Evolutionary conservation across 192 early-diverging fungal species (phyloP), one percentile per base, ranked within the genome.

Genomic region (Diversispora eburnea): DNA sequence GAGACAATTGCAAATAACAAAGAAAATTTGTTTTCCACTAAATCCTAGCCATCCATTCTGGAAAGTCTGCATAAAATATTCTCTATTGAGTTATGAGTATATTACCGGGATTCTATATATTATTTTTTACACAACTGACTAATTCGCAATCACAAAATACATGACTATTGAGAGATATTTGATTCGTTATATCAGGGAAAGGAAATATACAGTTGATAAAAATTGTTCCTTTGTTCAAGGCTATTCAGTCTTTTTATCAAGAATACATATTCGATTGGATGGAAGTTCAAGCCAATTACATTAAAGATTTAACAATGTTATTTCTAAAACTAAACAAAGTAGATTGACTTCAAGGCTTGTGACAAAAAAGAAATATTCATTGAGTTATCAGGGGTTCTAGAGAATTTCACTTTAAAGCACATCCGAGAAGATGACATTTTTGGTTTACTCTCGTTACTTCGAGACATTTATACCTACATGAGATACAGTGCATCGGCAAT

Each of bases 191-290:
- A 72, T 72, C 33, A 20, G 58, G 4, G 56, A 72, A 25, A 59
- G 70, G 13, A 72, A 72, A 20, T 72, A 72, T 33, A 72, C 20
- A 6, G 56, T 72, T 15, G 58, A 72, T 5, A 60, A 19, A 19
- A 51, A 72, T 72, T 15, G 70, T 25, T 13, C 58, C 70, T 61
- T 15, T 72, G 25, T 72, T 72, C n/a, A 72, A 72, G 70, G 70
- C 70, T 7, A 72, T 72, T 39, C n/a, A 72, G 33, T 72, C 70
- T 9, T 3, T 72, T 15, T 59, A 72, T 13, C 15, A 6, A 62
- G 70, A 72, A 33, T 72, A 72, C 22, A 15, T n/a, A 25, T 72
- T 72, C 7, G 45, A 72, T 25, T 72, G 70, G 70, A 72, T 72
- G 4, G 47, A 72, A 62, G 43, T 62, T 17, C 46, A 72, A 51